Evolutionary conservation across 179 eudicot species (phyloP).

Genomic region (Sideroxylon spinosum): DNA sequence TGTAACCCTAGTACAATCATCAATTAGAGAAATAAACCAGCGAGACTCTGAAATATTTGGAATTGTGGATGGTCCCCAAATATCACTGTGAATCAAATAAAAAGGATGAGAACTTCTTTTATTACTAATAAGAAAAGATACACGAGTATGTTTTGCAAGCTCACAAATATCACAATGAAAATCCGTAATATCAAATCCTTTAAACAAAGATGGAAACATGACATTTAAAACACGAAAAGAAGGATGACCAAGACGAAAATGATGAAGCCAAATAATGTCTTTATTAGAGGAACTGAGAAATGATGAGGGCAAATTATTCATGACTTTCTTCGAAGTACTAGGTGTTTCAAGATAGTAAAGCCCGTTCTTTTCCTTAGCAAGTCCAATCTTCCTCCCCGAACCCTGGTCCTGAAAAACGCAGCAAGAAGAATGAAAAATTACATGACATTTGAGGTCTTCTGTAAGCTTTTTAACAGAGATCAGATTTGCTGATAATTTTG

Average conservation of each 20-base stretch:
- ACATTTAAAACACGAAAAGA: not conserved
- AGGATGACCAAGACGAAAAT: not conserved
- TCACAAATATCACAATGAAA: slow-evolving; percentile 16
- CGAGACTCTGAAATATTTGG: not conserved
- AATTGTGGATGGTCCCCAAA: slow-evolving; percentile 16
- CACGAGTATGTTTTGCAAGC: slow-evolving; percentile 12
- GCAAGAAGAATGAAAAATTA: not conserved
- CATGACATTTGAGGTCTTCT: not conserved
- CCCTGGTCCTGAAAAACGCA: slow-evolving; percentile 9
- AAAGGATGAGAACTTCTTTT: slow-evolving; percentile 9
- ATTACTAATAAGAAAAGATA: slow-evolving; percentile 9
- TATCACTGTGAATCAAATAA: slow-evolving; percentile 12
- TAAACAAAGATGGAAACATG: slow-evolving; percentile 19
- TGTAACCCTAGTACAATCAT: slow-evolving; percentile 10
- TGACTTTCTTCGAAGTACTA: no score
- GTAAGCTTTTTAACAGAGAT: not conserved
- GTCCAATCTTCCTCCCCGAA: slow-evolving; percentile 16
- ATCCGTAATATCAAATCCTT: not conserved
- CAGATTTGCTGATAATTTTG: not conserved
- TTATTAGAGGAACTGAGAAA: not conserved
- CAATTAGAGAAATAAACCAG: slow-evolving; percentile 16
- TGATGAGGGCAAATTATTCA: not conserved
- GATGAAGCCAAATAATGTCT: not conserved
- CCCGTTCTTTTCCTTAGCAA: not conserved
- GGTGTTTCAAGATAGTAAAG: not conserved